A percentile compares a stretch with the other conserved stretches of the same genome.
Evolutionary conservation across 495 filamentous ascomycete species (phyloP).

Genomic region (Penicillium egyptiacum): DNA sequence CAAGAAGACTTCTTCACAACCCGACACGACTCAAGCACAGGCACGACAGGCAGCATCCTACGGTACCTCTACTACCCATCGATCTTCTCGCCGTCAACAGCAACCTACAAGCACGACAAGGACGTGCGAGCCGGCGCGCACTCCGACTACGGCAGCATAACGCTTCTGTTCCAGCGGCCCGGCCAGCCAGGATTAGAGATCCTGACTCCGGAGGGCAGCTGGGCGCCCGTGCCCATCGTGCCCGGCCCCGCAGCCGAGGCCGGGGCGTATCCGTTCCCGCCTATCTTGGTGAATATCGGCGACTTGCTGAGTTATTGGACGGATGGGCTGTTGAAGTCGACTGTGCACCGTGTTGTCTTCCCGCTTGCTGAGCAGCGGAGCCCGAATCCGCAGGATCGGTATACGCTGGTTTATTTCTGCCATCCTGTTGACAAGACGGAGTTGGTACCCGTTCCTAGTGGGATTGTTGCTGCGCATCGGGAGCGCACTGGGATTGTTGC

Average conservation of each 20-base stretch:
- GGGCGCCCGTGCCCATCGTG: conserved; percentile 49
- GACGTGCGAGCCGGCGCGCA: conserved; percentile 68
- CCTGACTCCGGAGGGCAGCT: conserved; percentile 51
- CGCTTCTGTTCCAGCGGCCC: conserved; percentile 73
- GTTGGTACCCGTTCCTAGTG: conserved; percentile 75
- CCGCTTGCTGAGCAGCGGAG: conserved; percentile 47
- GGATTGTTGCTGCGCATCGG: conserved; percentile 46
- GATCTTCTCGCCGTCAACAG: conserved; percentile 41
- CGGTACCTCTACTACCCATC: conserved; percentile 81
- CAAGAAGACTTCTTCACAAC: conserved; percentile 67
- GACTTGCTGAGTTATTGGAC: conserved; percentile 94
- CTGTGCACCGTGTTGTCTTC: conserved; percentile 87
- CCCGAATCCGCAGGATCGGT: conserved; percentile 64
- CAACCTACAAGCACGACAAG: conserved; percentile 47
- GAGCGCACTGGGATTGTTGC: conserved; percentile 23
- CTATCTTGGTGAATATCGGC: conserved; percentile 90
- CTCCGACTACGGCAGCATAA: conserved; percentile 66
- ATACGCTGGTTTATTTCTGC: conserved; percentile 89
- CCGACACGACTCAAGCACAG: conserved; percentile 61
- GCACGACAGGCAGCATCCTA: conserved; percentile 70
- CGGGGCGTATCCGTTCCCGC: conserved; percentile 54
- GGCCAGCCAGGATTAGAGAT: conserved; percentile 89
- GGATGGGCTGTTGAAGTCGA: conserved; percentile 75
- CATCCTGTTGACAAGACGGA: conserved; percentile 75
- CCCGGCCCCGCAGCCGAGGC: conserved; percentile 34